Conservation (phyloP, 768 basidiomycete genomes). For the Calocybe gangraenosa region DNA sequence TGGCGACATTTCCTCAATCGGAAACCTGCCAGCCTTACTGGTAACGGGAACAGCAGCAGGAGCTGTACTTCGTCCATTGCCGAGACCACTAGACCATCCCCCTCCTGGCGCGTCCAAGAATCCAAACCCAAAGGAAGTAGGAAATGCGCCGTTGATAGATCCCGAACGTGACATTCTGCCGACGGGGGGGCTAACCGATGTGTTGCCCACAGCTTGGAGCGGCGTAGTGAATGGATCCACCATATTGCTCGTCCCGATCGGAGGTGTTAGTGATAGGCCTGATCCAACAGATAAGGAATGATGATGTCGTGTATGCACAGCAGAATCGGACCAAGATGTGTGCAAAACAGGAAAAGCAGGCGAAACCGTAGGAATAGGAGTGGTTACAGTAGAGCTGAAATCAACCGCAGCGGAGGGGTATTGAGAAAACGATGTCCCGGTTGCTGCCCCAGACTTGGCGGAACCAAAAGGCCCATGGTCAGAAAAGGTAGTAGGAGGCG, state of each 20-base stretch:
- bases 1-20: constrained; percentile 17
- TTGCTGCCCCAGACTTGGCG: constrained; percentile 19
- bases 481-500: constrained; percentile 26
- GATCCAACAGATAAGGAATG: constrained; percentile 40
- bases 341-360: constrained; percentile 28
- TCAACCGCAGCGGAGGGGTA: constrained; percentile 20
- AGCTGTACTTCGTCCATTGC: constrained; percentile 6
- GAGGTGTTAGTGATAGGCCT: constrained; percentile 18
- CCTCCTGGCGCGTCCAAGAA: constrained; percentile 27
- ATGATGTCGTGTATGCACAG: constrained; percentile 34
- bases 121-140: constrained; percentile 33
- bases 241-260: constrained; percentile 11
- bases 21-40: constrained; percentile 19
- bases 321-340: constrained; percentile 36
- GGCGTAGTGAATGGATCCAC: constrained; percentile 17
- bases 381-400: constrained; percentile 14
- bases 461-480: constrained; percentile 24
- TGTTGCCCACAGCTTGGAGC: constrained; percentile 16
- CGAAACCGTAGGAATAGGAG: constrained; percentile 14
- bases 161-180: constrained; percentile 58
- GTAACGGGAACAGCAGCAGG: not conserved
- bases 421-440: constrained; percentile 18
- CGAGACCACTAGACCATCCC: constrained; percentile 16
- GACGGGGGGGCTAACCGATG: constrained; percentile 32
- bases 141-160: constrained; percentile 45